Conservation (phyloP, 495 filamentous ascomycete genomes). For the Podospora pseudoanserina region DNA sequence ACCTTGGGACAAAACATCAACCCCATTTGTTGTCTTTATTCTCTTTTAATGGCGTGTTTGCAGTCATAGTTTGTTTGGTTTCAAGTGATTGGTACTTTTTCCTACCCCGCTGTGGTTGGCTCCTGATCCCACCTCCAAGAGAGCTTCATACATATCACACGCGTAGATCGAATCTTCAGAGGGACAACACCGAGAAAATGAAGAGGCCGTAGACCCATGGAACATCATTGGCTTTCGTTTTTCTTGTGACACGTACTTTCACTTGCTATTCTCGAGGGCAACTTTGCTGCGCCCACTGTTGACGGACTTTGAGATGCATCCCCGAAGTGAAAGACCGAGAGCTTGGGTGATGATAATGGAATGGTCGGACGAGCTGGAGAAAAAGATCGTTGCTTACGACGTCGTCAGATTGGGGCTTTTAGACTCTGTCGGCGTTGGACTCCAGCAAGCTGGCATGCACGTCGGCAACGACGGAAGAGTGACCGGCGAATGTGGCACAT, state of each 20-base stretch:
- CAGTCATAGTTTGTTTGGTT: not conserved
- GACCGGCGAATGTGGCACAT: not conserved
- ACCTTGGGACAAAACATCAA: not conserved
- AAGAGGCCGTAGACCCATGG: not conserved
- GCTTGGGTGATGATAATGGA: not conserved
- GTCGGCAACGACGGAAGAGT: slow-evolving; percentile 6
- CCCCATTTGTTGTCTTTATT: not conserved
- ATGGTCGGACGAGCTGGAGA: not conserved
- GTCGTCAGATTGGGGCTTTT: not conserved
- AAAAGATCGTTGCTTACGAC: not conserved
- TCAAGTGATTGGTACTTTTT: not conserved
- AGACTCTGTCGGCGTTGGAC: not conserved
- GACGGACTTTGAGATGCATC: not conserved
- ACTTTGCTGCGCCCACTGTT: not conserved
- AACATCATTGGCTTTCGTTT: no score
- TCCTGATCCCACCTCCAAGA: not conserved
- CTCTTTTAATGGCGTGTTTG: not conserved
- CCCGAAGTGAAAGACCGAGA: not conserved
- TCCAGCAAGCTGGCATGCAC: not conserved
- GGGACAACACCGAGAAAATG: not conserved
- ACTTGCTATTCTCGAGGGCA: not conserved
- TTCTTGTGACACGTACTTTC: not conserved
- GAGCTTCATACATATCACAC: not conserved
- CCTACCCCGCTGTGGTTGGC: not conserved
- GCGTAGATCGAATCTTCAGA: not conserved